Evolutionary conservation across 177 flowering plant genomes (phyloP).

Genomic region (Vitis hybrid): DNA sequence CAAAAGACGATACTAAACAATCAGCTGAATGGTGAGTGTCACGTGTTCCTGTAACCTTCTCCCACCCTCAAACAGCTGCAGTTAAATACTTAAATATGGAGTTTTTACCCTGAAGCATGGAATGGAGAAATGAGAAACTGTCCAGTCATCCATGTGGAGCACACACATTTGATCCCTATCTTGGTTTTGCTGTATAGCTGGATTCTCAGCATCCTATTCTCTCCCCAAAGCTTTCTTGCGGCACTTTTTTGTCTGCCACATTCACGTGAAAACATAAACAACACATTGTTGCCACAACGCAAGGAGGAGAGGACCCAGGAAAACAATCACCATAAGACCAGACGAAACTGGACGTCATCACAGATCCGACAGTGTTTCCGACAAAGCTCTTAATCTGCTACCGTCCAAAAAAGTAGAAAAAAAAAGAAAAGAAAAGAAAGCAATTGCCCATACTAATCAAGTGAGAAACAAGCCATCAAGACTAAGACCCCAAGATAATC

Average conservation of each 20-base stretch:
- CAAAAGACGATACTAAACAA: too few species aligned
- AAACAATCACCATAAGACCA: neutral
- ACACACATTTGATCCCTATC: too few species aligned
- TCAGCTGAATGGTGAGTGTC: too few species aligned
- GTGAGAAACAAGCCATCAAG: constrained; percentile 9
- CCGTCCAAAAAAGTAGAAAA: neutral
- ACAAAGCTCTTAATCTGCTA: constrained; percentile 11
- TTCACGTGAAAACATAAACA: constrained; percentile 10
- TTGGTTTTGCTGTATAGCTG: too few species aligned
- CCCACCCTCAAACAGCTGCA: too few species aligned
- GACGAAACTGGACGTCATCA: neutral
- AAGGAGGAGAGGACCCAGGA: constrained; percentile 10
- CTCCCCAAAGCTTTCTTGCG: neutral
- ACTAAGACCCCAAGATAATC: neutral
- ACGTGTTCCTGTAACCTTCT: too few species aligned
- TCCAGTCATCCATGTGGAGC: too few species aligned
- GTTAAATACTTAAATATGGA: too few species aligned
- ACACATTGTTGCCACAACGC: constrained; percentile 16
- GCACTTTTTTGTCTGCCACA: constrained; percentile 30
- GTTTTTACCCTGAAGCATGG: too few species aligned
- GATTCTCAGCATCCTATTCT: constrained; percentile 4
- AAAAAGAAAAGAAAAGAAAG: neutral
- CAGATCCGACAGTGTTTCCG: constrained; percentile 16
- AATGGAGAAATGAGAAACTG: too few species aligned
- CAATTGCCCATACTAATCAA: neutral